Evolutionary conservation across 768 basidiomycete species (phyloP), one percentile per base, ranked within the genome.

Genomic region (Macrolepiota albuminosa): DNA sequence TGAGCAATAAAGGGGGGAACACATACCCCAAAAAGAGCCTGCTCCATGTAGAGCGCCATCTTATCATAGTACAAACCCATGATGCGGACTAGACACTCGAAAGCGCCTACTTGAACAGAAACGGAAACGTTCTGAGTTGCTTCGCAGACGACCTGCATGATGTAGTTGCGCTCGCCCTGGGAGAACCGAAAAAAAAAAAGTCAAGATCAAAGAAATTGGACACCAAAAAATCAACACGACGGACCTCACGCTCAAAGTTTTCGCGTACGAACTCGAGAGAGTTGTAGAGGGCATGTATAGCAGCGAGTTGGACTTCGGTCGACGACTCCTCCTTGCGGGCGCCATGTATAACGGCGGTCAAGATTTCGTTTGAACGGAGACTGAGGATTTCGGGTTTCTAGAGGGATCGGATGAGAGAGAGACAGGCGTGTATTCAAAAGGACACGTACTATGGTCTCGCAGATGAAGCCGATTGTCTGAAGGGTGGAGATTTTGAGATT

Each of bases 91-190:
- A 99, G 78, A 74, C 91, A 94, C 71, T 97, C 95, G 68, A 97
- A 99, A 5, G 97, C 89, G 34, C 87, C 93, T n/a, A 97, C 90
- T 77, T 98, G 96, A 39, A 98, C 95, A 39, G 81, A 73, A 3
- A 89, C 84, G 2, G 86, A 74, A 1, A 82, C 61, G 66, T 88
- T 95, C 72, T 98, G 97, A 0, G 97, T 98, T 0, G 96, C 96
- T 70, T 98, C 97, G 71, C 97, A 99, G 18, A 98, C 92, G 46
- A 98, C 95, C 78, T 99, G 97, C 97, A 99, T 99, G 74, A 99
- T 98, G 77, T 97, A 98, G 76, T 98, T 99, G 51, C 97, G 86
- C 74, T 99, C 97, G 66, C 97, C 97, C 94, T 98, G 69, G 13
- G 21, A 21, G 21, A 21, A 21, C 21, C 21, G 21, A 21, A 60